phyloP scores from a whole-genome alignment of 2,329 filamentous ascomycete species.

The Cytospora paraplurivora region DNA sequence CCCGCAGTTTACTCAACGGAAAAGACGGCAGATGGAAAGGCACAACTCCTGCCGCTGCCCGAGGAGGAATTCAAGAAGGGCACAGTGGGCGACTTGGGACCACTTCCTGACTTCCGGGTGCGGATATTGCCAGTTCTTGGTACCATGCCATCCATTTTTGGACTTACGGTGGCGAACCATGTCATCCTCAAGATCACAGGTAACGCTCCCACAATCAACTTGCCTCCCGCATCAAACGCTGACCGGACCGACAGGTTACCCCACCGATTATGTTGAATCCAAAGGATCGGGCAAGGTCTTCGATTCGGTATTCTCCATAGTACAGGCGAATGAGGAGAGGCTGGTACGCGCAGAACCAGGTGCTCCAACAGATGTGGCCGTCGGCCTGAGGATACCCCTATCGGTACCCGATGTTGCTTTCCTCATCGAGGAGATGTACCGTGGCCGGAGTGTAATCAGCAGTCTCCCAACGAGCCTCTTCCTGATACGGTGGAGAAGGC shows the following conservation, averaged over 20 bases:
- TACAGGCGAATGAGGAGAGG: conserved; percentile 81
- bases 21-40: conserved; percentile 86
- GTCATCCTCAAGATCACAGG: conserved; percentile 76
- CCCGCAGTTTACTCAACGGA: conserved; percentile 93
- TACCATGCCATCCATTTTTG: conserved; percentile 97
- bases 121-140: conserved; percentile 93
- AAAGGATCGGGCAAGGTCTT: conserved; percentile 92
- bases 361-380: conserved; percentile 50
- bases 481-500: conserved; percentile 78
- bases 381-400: conserved; percentile 79
- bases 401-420: conserved; percentile 83
- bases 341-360: conserved; percentile 58
- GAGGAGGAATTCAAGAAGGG: conserved; percentile 90
- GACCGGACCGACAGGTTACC: conserved; percentile 61
- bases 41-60: conserved; percentile 79
- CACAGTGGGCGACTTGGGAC: conserved; percentile 80
- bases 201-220: conserved; percentile 29
- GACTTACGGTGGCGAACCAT: conserved; percentile 88
- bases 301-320: conserved; percentile 72
- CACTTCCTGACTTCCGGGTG: conserved; percentile 89
- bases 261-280: conserved; percentile 76
- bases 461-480: conserved; percentile 78
- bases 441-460: conserved; percentile 79
- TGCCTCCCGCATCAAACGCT: neutral
- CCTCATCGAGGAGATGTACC: conserved; percentile 85